Base-by-base conservation (phyloP, 352 stramenopile species). In the Albugo laibachii region DNA sequence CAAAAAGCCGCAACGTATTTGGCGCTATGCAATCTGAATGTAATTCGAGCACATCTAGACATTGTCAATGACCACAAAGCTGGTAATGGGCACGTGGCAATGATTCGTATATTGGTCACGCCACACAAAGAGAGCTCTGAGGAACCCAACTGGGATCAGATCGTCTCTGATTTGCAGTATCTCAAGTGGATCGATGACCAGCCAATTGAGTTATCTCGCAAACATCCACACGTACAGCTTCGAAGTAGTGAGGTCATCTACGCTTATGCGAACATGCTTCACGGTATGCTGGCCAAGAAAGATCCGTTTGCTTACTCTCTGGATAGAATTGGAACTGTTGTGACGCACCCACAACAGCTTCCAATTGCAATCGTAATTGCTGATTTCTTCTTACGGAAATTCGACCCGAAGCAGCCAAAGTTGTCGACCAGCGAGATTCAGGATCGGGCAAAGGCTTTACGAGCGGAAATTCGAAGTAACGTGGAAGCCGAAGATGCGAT, bases 251-350 rank as follows among this genome's bases (percentile, higher is more conserved):
- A 98, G 57, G 80, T 97, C 54, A 96, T 98, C 57, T 95, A 94
- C 45, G 86, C 83, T 13, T 94, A 97, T 66, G 84, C 72, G 41
- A 92, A 92, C 55, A 91, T 97, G 62, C 66, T 97, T 47, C 93
- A 98, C 71, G 84, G 89, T 12, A 76, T 96, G 31, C 67, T 98
- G 58, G 75, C 79, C 11, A 96, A 96, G 62, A 67, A 91, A 46
- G 94, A 97, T 54, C 66, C 89, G 8, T 92, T 95, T 46, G 81
- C 85, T 36, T 97, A 96, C 69, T 95, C 80, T 47, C 75, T 97
- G 45, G 84, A 75, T 51, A 92, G 93, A 52, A 97, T 97, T 52
- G 69, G 93, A 43, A 78, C 95, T 47, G 92, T 88, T 34, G 63
- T 98, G 13, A 85, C 92, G 45, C 79, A 96, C 47, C 66, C 79